Conservation (phyloP, 139 green algal species). For the Trebouxia sp. region DNA sequence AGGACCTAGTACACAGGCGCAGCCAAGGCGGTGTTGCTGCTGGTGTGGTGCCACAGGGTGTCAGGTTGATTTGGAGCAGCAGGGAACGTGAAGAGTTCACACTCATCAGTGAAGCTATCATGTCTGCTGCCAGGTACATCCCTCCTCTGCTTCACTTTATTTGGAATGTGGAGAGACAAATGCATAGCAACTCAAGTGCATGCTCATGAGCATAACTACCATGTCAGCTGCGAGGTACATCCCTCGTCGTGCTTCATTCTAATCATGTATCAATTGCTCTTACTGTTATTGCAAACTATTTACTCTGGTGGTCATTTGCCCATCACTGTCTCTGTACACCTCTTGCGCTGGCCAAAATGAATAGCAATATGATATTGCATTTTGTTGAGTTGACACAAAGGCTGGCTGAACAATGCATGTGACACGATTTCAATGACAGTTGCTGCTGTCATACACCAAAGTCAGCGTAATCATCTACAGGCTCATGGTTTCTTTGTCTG, state of each 20-base stretch:
- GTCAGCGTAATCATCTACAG: too few species aligned
- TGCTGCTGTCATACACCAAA: too few species aligned
- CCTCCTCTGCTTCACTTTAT: neutral
- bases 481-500: neutral
- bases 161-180: too few species aligned
- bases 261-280: neutral
- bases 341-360: too few species aligned
- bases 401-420: too few species aligned
- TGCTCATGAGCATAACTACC: neutral
- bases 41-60: neutral
- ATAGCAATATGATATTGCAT: too few species aligned
- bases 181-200: too few species aligned
- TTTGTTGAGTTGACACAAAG: too few species aligned
- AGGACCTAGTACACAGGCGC: neutral
- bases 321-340: too few species aligned
- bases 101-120: constrained; percentile 7
- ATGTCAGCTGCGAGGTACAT: neutral
- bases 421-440: too few species aligned
- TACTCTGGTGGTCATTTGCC: neutral
- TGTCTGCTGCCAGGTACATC: neutral
- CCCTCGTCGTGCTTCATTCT: neutral
- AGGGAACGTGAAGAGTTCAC: constrained; percentile 16
- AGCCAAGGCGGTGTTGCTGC: neutral
- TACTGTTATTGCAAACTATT: neutral
- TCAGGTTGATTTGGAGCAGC: neutral